Evolutionary conservation across 768 basidiomycete species (phyloP), one percentile per base, ranked within the genome.

Genomic region (Pseudohyphozyma bogoriensis): DNA sequence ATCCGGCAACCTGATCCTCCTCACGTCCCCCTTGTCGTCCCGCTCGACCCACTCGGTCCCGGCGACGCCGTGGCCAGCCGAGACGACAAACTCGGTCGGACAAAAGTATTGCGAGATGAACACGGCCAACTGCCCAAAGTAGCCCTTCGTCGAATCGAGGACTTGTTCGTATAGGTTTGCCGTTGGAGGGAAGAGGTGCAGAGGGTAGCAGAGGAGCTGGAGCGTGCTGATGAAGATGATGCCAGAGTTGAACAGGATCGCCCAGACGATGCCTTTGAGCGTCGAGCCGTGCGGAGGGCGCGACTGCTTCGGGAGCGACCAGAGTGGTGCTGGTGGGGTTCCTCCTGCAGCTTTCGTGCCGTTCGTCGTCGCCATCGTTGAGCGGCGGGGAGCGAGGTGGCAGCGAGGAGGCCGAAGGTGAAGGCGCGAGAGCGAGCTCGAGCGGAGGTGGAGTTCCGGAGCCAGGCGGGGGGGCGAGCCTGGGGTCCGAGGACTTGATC

Each of bases 71-170:
- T 53, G 33, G 0, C 58, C 86, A 55, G 87, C 85, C 0, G 85
- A 85, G 55, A 93, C 73, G 35, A 79, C 76, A 35, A 92, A 70
- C 49, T 78, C 80, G 0, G 87, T 86, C 0, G 88, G 89, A 5
- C 85, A 85, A 63, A 91, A 90, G 79, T 80, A 85, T 69, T 89
- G 82, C 66, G 81, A 82, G 78, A 86, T 82, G 45, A 89, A 72
- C 68, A 90, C 87, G 33, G 58, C 37, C 1, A 46, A 4, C 15
- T 28, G 6, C 1, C 56, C 65, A 33, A 63, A 65, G 22, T 49
- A 42, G 5, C 45, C 44, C 36, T 52, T 52, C 9, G 46, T 56
- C 9, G 33, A 59, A 35, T 20, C 20, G 33, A 51, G 18, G 20
- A 51, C 20, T 18, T 22, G 29, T 4, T 26, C 18, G 20, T 56